Base-by-base conservation (phyloP, 306 rosid genomes). In the Vigna mungo region DNA sequence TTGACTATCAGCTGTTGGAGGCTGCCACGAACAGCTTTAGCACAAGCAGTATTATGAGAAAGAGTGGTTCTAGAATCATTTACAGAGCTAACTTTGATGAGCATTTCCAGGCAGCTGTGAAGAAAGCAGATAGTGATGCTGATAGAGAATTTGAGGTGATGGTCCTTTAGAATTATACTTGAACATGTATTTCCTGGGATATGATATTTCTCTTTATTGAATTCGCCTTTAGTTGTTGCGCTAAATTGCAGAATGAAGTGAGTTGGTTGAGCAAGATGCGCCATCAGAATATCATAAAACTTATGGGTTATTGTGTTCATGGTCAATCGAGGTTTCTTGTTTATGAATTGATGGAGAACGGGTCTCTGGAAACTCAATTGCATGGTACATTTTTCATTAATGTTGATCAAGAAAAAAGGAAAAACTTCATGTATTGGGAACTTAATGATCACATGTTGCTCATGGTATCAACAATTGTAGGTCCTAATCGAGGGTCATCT, bases 271-370 rank as follows among this genome's bases (percentile, higher is more conserved):
- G 94, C 82, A 90, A 88, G 83, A 90, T 92, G 18, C 83, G 86
- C 68, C 96, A 94, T 82, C 94, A 92, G 85, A 92, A 92, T 75
- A 89, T 94, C 69, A 82, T 89, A 68, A 89, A 88, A 80, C 92
- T 94, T 79, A 81, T 92, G 77, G 96, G 98, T 36, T 90, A 89
- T 63, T 92, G 94, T 51, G 82, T 90, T 64, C 85, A 90, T 53
- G 90, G 89, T 6, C 88, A 89, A 72, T 86, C 96, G 13, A 88
- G 95, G 87, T 89, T 92, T 74, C 92, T 92, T 77, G 86, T 94
- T 41, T 90, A 89, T 78, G 97, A 94, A 75, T 83, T 89, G 86
- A 82, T 90, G 94, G 93, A 84, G 62, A 89, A 87, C 69, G 96
- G 89, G 47, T 92, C 96, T 44, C 76, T 92, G 75, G 91, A 90